Conservation (phyloP, 2,329 filamentous ascomycete species). For the Cordyceps militaris region DNA sequence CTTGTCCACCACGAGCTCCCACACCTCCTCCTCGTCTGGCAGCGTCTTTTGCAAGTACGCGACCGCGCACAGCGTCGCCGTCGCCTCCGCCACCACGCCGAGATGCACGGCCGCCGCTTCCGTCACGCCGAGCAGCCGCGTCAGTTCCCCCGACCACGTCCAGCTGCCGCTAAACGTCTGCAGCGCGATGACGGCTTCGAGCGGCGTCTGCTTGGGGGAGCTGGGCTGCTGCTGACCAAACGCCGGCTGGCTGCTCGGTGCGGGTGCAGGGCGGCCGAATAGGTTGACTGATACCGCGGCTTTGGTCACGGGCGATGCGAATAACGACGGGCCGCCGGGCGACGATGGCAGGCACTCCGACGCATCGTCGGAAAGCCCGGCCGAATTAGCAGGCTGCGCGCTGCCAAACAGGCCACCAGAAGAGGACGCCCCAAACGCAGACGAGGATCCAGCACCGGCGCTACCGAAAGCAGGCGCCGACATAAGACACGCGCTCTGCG, state of each 20-base stretch:
- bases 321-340: no score
- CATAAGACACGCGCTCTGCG: background rate
- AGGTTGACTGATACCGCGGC: no score
- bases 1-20: constrained; percentile 59
- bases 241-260: no score
- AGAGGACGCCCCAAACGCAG: background rate
- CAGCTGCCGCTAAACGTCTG: constrained; percentile 53
- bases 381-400: no score
- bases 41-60: constrained; percentile 38
- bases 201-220: background rate
- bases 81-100: constrained; percentile 11
- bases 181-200: constrained; percentile 38
- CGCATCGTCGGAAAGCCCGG: no score
- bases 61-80: constrained; percentile 26
- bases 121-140: constrained; percentile 20
- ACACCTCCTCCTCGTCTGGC: constrained; percentile 42
- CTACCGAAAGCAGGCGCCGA: background rate
- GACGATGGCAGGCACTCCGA: no score
- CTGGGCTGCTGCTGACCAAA: background rate
- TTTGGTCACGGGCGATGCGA: no score
- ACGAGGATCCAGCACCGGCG: background rate
- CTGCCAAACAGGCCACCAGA: background rate
- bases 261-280: no score
- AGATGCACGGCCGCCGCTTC: background rate
- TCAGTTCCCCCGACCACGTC: constrained; percentile 29